phyloP scores from a whole-genome alignment of 1,284 basidiomycete genomes.

The Ganoderma lingzhi region DNA sequence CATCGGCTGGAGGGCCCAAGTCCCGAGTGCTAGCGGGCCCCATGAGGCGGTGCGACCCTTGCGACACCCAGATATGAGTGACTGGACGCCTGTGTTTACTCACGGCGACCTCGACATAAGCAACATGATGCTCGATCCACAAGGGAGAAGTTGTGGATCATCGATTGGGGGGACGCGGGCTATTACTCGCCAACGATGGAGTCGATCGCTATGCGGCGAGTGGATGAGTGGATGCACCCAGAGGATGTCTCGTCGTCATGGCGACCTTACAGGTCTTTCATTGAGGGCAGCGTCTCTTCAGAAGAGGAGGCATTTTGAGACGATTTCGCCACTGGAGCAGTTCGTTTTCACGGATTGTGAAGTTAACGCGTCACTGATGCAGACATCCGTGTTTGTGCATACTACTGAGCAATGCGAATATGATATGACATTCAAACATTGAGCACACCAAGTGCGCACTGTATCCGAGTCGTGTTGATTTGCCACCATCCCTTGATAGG shows the following conservation, averaged over 20 bases:
- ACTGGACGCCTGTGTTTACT: slow-evolving; percentile 30
- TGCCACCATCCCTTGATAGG: too few relatives aligned
- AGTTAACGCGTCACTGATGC: background rate
- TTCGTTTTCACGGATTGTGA: slow-evolving; percentile 6
- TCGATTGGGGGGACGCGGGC: slow-evolving; percentile 33
- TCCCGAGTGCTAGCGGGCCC: background rate
- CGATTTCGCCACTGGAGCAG: slow-evolving; percentile 3
- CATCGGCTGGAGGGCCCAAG: slow-evolving; percentile 11
- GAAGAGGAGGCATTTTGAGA: slow-evolving; percentile 17
- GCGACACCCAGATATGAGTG: slow-evolving; percentile 5
- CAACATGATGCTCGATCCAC: slow-evolving; percentile 31
- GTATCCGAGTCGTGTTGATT: too few relatives aligned
- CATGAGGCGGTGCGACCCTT: background rate
- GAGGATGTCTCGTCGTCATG: background rate
- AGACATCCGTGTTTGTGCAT: background rate
- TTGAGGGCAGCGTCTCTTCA: slow-evolving; percentile 6
- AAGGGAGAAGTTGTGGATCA: slow-evolving; percentile 33
- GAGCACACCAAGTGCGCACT: too few relatives aligned
- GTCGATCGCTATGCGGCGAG: slow-evolving; percentile 12
- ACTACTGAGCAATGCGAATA: too few relatives aligned
- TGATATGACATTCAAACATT: too few relatives aligned
- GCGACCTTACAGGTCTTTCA: slow-evolving; percentile 8
- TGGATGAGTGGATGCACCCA: background rate
- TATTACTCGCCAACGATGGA: slow-evolving; percentile 34
- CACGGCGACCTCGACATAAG: slow-evolving; percentile 34